Conservation (phyloP, 352 stramenopile species). For the Phytophthora litchii region DNA sequence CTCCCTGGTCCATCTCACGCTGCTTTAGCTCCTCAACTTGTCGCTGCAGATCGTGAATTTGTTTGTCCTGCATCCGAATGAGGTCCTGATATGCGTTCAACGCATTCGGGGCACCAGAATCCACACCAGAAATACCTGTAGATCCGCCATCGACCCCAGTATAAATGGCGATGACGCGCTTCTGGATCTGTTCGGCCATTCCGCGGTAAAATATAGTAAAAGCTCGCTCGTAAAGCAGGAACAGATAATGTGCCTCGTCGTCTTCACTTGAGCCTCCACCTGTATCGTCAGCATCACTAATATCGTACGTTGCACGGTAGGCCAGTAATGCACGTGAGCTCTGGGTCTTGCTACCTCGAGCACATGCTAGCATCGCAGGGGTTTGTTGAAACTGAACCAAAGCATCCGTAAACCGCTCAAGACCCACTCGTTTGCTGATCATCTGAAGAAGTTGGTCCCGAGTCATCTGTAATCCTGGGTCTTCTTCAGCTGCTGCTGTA, state of each 20-base stretch:
- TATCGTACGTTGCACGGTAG: conserved; percentile 41
- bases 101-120: conserved; percentile 29
- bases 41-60: conserved; percentile 62
- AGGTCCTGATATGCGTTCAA: conserved; percentile 75
- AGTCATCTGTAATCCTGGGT: conserved; percentile 42
- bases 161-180: conserved; percentile 71
- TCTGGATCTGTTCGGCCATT: conserved; percentile 62
- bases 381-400: conserved; percentile 75
- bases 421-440: conserved; percentile 64
- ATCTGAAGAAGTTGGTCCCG: conserved; percentile 71
- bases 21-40: conserved; percentile 33
- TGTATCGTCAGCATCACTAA: conserved; percentile 17
- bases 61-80: conserved; percentile 82
- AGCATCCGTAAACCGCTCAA: conserved; percentile 69
- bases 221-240: conserved; percentile 68
- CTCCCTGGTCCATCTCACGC: not conserved
- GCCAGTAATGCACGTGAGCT: conserved; percentile 45
- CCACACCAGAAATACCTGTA: conserved; percentile 5
- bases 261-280: conserved; percentile 8
- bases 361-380: conserved; percentile 50
- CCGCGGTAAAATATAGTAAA: conserved; percentile 59
- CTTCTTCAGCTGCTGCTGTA: conserved; percentile 11
- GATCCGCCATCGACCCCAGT: conserved; percentile 38
- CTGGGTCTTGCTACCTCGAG: conserved; percentile 44
- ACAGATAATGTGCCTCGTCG: conserved; percentile 52